Evolutionary conservation across 148 eudicot species (phyloP).

Genomic region (Nepenthes mirabilis): DNA sequence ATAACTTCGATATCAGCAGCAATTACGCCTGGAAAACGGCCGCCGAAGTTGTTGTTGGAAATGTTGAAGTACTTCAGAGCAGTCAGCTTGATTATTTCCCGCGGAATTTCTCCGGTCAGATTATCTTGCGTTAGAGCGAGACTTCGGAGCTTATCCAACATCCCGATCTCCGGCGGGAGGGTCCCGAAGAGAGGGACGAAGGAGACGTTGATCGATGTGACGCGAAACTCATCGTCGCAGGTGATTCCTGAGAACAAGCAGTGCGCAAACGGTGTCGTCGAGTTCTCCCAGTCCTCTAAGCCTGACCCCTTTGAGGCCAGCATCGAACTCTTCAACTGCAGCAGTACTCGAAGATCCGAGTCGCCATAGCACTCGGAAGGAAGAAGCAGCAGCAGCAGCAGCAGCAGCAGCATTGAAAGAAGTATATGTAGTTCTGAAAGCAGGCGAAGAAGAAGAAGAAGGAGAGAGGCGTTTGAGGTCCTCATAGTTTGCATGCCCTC

Average conservation of each 20-base stretch:
- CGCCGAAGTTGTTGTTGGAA: slow-evolving; percentile 35
- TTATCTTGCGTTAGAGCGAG: slow-evolving; percentile 28
- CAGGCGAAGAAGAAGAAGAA: no score
- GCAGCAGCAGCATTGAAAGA: no score
- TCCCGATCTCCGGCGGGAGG: slow-evolving; percentile 43
- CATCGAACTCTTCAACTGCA: no score
- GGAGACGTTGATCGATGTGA: slow-evolving; percentile 32
- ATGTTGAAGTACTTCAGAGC: slow-evolving; percentile 33
- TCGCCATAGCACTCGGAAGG: no score
- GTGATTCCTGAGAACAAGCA: slow-evolving; percentile 64
- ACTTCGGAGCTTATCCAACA: slow-evolving; percentile 24
- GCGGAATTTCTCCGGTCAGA: slow-evolving; percentile 51
- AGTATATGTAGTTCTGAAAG: no score
- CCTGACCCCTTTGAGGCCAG: no score
- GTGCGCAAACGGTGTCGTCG: slow-evolving; percentile 6
- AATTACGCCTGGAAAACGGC: slow-evolving; percentile 19
- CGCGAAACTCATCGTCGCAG: slow-evolving; percentile 37
- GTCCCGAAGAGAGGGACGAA: slow-evolving; percentile 28
- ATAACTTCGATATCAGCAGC: slow-evolving; percentile 26
- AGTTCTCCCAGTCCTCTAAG: no score
- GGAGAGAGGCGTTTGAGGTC: no score
- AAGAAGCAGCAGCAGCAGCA: no score
- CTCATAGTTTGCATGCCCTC: no score
- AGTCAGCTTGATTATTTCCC: slow-evolving; percentile 21
- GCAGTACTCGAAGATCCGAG: no score